Percentiles rank a stretch among this genome's conserved stretches.
Evolutionary conservation across 164 flowering plant species (phyloP).

Genomic region (Piper betle): DNA sequence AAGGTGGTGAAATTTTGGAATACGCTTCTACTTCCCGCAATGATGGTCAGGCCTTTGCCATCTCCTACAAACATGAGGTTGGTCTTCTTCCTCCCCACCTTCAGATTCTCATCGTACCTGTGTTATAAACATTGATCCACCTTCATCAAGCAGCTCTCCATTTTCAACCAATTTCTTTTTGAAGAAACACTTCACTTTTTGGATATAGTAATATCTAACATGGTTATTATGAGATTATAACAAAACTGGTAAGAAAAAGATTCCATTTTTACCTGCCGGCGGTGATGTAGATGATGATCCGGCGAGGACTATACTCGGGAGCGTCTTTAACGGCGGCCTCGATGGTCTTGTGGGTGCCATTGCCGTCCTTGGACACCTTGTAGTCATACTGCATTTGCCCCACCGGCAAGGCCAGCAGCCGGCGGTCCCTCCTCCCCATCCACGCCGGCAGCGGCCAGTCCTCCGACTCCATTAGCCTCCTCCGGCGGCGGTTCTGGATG

Average conservation of each 20-base stretch:
- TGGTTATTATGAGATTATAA: neutral
- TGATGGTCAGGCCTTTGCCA: conserved; percentile 71
- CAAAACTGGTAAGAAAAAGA: no score
- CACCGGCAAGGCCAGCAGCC: conserved; percentile 31
- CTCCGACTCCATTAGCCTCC: conserved; percentile 16
- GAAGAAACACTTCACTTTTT: neutral
- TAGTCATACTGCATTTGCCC: conserved; percentile 52
- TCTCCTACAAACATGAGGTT: conserved; percentile 89
- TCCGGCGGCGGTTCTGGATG: conserved; percentile 49
- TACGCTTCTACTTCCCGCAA: conserved; percentile 53
- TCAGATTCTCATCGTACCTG: conserved; percentile 76
- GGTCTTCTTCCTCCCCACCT: conserved; percentile 79
- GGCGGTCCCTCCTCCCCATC: conserved; percentile 44
- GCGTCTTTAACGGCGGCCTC: conserved; percentile 72
- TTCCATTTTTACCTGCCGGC: conserved; percentile 62
- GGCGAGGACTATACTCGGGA: conserved; percentile 51
- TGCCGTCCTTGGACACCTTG: conserved; percentile 59
- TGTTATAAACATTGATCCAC: neutral
- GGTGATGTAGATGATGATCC: conserved; percentile 59
- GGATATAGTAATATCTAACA: neutral
- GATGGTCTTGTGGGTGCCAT: conserved; percentile 54
- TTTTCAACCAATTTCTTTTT: neutral
- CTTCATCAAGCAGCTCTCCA: neutral
- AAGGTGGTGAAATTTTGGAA: conserved; percentile 59
- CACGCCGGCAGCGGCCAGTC: conserved; percentile 40